Conservation (phyloP, 2,329 filamentous ascomycete genomes). For the Fusarium drepaniforme region DNA sequence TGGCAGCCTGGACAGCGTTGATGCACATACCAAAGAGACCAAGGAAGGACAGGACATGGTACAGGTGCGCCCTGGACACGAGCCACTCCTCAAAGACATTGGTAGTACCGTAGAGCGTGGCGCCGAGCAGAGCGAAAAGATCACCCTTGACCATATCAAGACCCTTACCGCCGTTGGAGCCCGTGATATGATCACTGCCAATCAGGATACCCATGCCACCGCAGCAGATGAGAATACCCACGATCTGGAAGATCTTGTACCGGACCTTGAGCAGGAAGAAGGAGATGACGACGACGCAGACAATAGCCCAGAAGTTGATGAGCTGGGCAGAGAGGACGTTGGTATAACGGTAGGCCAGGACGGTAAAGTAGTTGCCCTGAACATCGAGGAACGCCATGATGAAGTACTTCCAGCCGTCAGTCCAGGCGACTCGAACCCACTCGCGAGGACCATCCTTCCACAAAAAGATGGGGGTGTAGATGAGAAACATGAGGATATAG, state of each 20-base stretch:
- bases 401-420: constrained; percentile 92
- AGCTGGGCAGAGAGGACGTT: constrained; percentile 94
- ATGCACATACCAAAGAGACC: constrained; percentile 90
- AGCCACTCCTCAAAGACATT: constrained; percentile 97
- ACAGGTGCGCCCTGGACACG: constrained; percentile 86
- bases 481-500: constrained; percentile 84
- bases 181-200: constrained; percentile 87
- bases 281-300: constrained; percentile 88
- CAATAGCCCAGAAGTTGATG: constrained; percentile 99
- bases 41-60: constrained; percentile 93
- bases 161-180: constrained; percentile 75
- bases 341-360: constrained; percentile 92
- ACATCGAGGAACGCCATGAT: constrained; percentile 95
- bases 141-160: constrained; percentile 89
- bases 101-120: constrained; percentile 89
- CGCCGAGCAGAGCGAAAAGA: constrained; percentile 89
- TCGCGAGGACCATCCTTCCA: constrained; percentile 82
- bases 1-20: constrained; percentile 90
- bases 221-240: constrained; percentile 90
- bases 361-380: constrained; percentile 97
- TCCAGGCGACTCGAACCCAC: constrained; percentile 72
- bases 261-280: constrained; percentile 87
- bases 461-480: constrained; percentile 86
- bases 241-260: constrained; percentile 87
- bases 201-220: constrained; percentile 91